These are phyloP conservation scores for Fusarium avenaceum DNA, from an alignment of 2,329 filamentous ascomycete species.

Conservation along the genomic window DNA sequence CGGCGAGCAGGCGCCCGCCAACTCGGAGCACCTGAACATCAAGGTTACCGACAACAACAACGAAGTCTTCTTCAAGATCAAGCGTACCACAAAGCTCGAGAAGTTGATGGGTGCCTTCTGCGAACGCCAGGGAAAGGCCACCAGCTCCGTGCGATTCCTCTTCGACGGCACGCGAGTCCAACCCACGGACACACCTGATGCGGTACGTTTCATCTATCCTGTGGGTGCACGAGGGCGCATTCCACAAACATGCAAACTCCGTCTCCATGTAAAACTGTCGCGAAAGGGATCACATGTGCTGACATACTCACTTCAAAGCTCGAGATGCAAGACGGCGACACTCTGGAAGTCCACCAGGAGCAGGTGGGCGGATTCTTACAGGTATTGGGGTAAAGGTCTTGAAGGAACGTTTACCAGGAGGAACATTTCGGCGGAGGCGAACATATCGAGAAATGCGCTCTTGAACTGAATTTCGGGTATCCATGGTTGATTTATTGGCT, in stretches of 20 bases:
- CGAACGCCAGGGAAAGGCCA: conserved; percentile 91
- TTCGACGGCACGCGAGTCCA: conserved; percentile 97
- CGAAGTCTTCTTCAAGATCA: conserved; percentile 99
- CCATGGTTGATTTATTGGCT: conserved; percentile 33
- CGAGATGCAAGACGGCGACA: conserved; percentile 96
- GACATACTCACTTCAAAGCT: conserved; percentile 68
- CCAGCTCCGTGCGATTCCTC: conserved; percentile 88
- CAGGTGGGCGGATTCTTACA: conserved; percentile 82
- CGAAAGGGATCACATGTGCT: conserved; percentile 11
- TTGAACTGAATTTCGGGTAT: conserved; percentile 33
- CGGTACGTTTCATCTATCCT: conserved; percentile 70
- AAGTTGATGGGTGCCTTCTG: conserved; percentile 99
- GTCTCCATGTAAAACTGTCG: neutral
- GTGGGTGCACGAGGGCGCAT: neutral
- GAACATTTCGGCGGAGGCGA: conserved; percentile 16
- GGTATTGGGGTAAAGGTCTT: conserved; percentile 9
- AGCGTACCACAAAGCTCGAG: conserved; percentile 93
- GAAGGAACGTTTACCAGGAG: conserved; percentile 5
- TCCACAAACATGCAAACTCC: neutral
- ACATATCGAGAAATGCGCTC: conserved; percentile 24
- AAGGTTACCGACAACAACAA: conserved; percentile 99
- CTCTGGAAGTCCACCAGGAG: conserved; percentile 96
- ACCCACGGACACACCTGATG: conserved; percentile 88
- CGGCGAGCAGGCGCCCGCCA: conserved; percentile 61
- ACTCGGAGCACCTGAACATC: conserved; percentile 93